Evolutionary conservation across 2,329 filamentous ascomycete species (phyloP).

Genomic region (Trichoderma endophyticum): DNA sequence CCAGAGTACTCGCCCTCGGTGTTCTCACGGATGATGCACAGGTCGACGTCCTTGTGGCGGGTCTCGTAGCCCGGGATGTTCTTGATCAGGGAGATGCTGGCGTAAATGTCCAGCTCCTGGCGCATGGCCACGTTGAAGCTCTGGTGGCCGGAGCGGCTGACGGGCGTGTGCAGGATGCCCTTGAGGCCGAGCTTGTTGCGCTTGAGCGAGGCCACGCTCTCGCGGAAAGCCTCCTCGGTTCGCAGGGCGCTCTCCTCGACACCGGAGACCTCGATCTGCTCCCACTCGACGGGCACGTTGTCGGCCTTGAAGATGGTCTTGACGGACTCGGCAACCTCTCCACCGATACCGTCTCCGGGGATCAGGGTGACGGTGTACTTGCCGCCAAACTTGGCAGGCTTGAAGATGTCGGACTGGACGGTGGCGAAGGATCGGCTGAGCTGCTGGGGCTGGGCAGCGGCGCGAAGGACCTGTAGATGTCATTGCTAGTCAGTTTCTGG

Average conservation of each 20-base stretch:
- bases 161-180: constrained; percentile 96
- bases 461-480: constrained; percentile 48
- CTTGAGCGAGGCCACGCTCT: constrained; percentile 91
- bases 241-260: constrained; percentile 77
- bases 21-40: constrained; percentile 99
- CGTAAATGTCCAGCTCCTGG: constrained; percentile 99
- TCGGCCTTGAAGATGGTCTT: constrained; percentile 99
- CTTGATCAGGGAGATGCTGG: constrained; percentile 96
- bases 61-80: constrained; percentile 99
- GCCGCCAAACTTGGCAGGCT: constrained; percentile 97
- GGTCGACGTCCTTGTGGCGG: constrained; percentile 93
- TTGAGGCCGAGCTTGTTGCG: constrained; percentile 99
- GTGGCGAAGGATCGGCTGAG: constrained; percentile 66
- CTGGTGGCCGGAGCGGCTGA: constrained; percentile 95
- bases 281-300: constrained; percentile 98
- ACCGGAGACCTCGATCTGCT: constrained; percentile 94
- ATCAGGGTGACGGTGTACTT: constrained; percentile 99
- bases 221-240: constrained; percentile 91
- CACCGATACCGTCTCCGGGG: constrained; percentile 97
- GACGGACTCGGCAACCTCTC: constrained; percentile 95
- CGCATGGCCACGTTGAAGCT: constrained; percentile 99
- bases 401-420: constrained; percentile 93
- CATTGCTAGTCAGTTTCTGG: constrained; percentile 25
- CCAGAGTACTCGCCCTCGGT: constrained; percentile 99
- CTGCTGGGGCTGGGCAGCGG: constrained; percentile 46